Evolutionary conservation across 208 protist genomes (phyloP).

Genomic region (Angomonas ambiguus): DNA sequence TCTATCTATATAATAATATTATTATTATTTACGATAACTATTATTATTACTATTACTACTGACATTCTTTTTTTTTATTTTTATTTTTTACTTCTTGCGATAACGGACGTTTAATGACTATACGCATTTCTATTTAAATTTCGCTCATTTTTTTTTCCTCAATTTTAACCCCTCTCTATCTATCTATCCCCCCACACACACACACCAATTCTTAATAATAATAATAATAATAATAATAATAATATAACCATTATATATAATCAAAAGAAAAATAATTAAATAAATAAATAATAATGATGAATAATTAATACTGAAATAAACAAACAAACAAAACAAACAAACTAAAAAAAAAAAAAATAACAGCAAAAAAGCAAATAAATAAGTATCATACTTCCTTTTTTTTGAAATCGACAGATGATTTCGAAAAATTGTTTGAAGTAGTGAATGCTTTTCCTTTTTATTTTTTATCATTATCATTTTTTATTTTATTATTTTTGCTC

Average conservation of each 20-base stretch:
- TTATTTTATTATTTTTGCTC: conserved; percentile 6
- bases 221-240: too few species aligned
- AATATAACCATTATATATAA: not conserved
- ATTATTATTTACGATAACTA: too few species aligned
- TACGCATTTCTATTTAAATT: not conserved
- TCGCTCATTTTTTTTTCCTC: not conserved
- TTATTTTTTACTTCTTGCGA: not conserved
- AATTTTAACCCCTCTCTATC: not conserved
- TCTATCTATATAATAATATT: too few species aligned
- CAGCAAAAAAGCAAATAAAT: not conserved
- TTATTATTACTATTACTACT: too few species aligned
- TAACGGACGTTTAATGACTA: not conserved
- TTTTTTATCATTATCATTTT: not conserved
- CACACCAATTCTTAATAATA: too few species aligned
- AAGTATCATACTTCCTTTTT: not conserved
- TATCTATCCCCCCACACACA: too few species aligned
- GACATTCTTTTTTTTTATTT: conserved; percentile 15
- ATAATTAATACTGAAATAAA: too few species aligned
- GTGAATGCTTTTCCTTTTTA: too few species aligned
- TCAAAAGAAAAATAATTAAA: not conserved
- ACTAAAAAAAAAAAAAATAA: conserved; percentile 4
- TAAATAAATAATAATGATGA: conserved; percentile 2
- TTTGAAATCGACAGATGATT: too few species aligned
- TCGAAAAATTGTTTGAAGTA: too few species aligned
- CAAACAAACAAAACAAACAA: not conserved